Percentiles rank a stretch among this genome's conserved stretches.
Conservation (phyloP, 306 rosid genomes). For the Acacia melanoxylon region DNA sequence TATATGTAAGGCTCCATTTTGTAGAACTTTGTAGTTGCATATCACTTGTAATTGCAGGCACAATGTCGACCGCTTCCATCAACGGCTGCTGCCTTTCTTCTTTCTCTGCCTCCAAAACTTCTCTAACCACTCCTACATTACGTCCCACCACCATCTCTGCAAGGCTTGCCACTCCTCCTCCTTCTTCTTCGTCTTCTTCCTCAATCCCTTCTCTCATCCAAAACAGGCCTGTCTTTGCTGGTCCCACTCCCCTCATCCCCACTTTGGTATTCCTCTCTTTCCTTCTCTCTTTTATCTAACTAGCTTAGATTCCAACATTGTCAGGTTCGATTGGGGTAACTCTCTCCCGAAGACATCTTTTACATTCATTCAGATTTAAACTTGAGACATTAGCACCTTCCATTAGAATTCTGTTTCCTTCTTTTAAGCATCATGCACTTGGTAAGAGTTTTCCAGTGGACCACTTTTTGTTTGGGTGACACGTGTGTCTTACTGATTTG, state of each 20-base stretch:
- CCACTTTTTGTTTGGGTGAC: slow-evolving; percentile 30
- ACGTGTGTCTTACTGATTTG: slow-evolving; percentile 47
- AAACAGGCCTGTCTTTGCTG: slow-evolving; percentile 82
- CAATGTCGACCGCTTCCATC: slow-evolving; percentile 85
- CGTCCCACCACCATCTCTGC: slow-evolving; percentile 53
- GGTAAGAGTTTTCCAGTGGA: slow-evolving; percentile 27
- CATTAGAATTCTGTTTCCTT: not conserved
- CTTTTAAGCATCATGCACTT: not conserved
- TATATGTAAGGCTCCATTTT: not conserved
- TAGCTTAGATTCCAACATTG: too few relatives aligned
- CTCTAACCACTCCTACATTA: slow-evolving; percentile 46
- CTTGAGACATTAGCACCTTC: not conserved
- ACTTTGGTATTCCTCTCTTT: slow-evolving; percentile 50
- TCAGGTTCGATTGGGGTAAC: too few relatives aligned
- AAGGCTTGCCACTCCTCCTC: slow-evolving; percentile 47
- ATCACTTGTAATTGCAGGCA: slow-evolving; percentile 19
- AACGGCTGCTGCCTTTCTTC: slow-evolving; percentile 65
- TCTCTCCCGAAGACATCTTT: too few relatives aligned
- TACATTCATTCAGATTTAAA: too few relatives aligned
- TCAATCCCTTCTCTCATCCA: slow-evolving; percentile 76
- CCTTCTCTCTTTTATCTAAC: too few relatives aligned
- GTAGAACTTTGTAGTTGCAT: not conserved
- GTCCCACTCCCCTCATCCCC: slow-evolving; percentile 71
- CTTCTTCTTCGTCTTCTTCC: slow-evolving; percentile 38
- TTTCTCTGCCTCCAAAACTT: slow-evolving; percentile 41